Conservation (phyloP, 768 basidiomycete species). For the Leccinellum albellum region DNA sequence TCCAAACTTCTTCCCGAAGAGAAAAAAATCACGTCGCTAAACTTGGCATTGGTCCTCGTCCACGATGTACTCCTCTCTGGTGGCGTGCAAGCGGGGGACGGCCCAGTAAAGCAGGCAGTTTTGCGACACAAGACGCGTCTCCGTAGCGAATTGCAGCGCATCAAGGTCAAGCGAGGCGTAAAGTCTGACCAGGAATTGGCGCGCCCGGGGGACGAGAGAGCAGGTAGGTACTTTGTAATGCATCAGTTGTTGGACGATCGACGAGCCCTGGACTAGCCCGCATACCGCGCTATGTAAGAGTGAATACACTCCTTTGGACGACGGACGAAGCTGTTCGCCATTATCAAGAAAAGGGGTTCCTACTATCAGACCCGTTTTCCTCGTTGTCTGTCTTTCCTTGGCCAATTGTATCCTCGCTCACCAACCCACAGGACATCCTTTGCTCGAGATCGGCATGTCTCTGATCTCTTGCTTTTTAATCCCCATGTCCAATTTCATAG, state of each 20-base stretch:
- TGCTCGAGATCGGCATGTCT: slow-evolving; percentile 73
- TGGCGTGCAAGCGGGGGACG: slow-evolving; percentile 88
- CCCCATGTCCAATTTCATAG: slow-evolving; percentile 64
- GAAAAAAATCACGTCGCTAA: slow-evolving; percentile 66
- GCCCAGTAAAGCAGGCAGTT: slow-evolving; percentile 84
- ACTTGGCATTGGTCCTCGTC: slow-evolving; percentile 79
- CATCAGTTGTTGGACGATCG: neutral
- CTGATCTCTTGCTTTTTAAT: slow-evolving; percentile 75
- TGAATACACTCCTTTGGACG: slow-evolving; percentile 72
- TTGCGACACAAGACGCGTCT: slow-evolving; percentile 87
- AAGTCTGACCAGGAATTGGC: slow-evolving; percentile 64
- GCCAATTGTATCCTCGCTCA: neutral
- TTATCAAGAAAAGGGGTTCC: slow-evolving; percentile 56
- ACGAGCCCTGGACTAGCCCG: slow-evolving; percentile 38
- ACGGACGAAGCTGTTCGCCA: slow-evolving; percentile 57
- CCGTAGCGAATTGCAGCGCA: slow-evolving; percentile 77
- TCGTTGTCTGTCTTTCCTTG: slow-evolving; percentile 39
- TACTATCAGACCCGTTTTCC: slow-evolving; percentile 46
- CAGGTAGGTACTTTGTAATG: slow-evolving; percentile 43
- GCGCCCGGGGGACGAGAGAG: slow-evolving; percentile 54
- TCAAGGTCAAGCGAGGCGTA: slow-evolving; percentile 74
- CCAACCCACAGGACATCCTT: slow-evolving; percentile 52
- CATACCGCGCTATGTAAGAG: slow-evolving; percentile 82
- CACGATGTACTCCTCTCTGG: slow-evolving; percentile 84
- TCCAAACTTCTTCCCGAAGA: slow-evolving; percentile 73